Evolutionary conservation across 441 rosid species (phyloP).

Genomic region (Macaranga tanarius): DNA sequence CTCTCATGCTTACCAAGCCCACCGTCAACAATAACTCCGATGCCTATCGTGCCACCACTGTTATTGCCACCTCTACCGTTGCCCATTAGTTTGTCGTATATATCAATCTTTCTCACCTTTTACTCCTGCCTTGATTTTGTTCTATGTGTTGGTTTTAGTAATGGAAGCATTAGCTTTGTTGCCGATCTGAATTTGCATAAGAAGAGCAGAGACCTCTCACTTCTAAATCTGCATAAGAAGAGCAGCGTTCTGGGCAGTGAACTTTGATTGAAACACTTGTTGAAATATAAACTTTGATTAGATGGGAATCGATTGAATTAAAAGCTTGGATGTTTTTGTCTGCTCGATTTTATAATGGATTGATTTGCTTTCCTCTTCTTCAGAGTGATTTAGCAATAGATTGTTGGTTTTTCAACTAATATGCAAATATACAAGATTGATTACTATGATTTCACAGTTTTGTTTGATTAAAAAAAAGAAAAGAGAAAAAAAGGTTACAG

Average conservation of each 20-base stretch:
- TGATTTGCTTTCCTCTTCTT: too few relatives aligned
- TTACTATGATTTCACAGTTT: too few relatives aligned
- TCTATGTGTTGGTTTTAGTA: not conserved
- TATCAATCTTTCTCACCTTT: not conserved
- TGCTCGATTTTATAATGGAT: too few relatives aligned
- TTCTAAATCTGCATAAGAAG: constrained; percentile 9
- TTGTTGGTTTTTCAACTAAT: not conserved
- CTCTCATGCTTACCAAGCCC: constrained; percentile 58
- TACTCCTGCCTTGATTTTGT: not conserved
- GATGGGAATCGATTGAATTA: too few relatives aligned
- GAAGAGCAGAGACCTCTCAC: not conserved
- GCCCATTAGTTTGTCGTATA: constrained; percentile 23
- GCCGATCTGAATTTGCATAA: constrained; percentile 10
- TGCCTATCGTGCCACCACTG: constrained; percentile 7
- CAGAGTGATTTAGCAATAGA: too few relatives aligned
- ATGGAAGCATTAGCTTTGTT: not conserved
- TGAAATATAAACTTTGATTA: too few relatives aligned
- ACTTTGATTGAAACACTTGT: too few relatives aligned
- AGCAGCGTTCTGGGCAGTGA: not conserved
- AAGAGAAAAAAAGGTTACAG: too few relatives aligned
- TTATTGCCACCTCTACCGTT: constrained; percentile 10
- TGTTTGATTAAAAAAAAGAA: too few relatives aligned
- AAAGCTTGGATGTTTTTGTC: too few relatives aligned
- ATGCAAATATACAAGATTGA: too few relatives aligned
- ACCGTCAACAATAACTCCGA: constrained; percentile 25